These are phyloP conservation scores for Esteya vermicola DNA, from an alignment of 2,329 filamentous ascomycete species.

Conservation along the genomic window DNA sequence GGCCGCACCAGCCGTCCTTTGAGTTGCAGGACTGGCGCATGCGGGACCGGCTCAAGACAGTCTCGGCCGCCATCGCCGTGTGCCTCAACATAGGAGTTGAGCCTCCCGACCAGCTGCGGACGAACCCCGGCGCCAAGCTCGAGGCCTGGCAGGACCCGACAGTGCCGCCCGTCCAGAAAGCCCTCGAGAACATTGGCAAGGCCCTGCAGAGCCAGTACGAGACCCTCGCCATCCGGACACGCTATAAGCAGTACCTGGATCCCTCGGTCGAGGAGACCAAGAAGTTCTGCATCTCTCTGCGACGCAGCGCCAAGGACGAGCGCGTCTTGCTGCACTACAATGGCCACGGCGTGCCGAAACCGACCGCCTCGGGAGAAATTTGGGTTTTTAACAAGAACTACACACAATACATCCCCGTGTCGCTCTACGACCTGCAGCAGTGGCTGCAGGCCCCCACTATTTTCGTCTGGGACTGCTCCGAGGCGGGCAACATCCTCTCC, in stretches of 20 bases:
- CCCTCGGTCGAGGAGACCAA: slow-evolving; percentile 95
- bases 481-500: slow-evolving; percentile 85
- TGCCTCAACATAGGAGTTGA: slow-evolving; percentile 97
- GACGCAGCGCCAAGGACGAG: slow-evolving; percentile 90
- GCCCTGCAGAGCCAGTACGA: slow-evolving; percentile 94
- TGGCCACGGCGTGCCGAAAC: slow-evolving; percentile 90
- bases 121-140: slow-evolving; percentile 79
- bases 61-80: slow-evolving; percentile 84
- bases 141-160: slow-evolving; percentile 97
- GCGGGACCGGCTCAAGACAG: slow-evolving; percentile 90
- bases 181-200: slow-evolving; percentile 89
- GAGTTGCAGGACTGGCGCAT: slow-evolving; percentile 90
- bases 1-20: slow-evolving; percentile 54
- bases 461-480: slow-evolving; percentile 96
- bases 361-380: slow-evolving; percentile 88
- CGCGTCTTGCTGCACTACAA: slow-evolving; percentile 97
- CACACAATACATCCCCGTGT: slow-evolving; percentile 96
- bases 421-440: slow-evolving; percentile 83
- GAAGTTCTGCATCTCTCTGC: slow-evolving; percentile 82
- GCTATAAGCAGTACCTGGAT: slow-evolving; percentile 94
- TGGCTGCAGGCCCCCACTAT: slow-evolving; percentile 94
- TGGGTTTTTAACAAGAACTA: slow-evolving; percentile 99
- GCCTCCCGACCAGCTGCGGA: slow-evolving; percentile 92
- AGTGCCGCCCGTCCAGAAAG: slow-evolving; percentile 63
- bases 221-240: slow-evolving; percentile 83